Evolutionary conservation across 1,139 yeast species (phyloP).

Genomic region (Diutina neorugosa): DNA sequence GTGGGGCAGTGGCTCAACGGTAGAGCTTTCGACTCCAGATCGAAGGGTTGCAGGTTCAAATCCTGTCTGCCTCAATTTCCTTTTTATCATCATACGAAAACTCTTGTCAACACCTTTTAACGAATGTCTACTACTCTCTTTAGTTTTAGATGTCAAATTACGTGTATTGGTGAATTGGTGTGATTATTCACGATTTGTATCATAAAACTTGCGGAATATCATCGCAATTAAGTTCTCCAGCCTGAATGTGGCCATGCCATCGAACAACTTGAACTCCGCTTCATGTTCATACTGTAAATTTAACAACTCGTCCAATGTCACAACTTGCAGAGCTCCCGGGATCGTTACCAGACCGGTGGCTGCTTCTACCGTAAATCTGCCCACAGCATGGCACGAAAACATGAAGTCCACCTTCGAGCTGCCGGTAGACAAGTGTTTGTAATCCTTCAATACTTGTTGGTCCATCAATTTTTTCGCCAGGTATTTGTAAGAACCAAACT

Average conservation of each 20-base stretch:
- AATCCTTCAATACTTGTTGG: conserved; percentile 51
- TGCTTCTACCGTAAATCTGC: conserved; percentile 60
- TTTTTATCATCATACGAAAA: conserved; percentile 5
- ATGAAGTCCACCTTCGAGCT: conserved; percentile 63
- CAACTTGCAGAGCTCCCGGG: conserved; percentile 39
- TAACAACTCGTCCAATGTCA: conserved; percentile 59
- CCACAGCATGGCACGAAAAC: conserved; percentile 66
- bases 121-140: too few species aligned
- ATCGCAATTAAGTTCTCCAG: conserved; percentile 54
- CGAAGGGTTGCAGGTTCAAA: conserved; percentile 13
- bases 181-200: conserved; percentile 13
- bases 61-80: conserved; percentile 12
- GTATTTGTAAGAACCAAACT: conserved; percentile 77
- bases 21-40: conserved; percentile 82
- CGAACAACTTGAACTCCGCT: conserved; percentile 40
- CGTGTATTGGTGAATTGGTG: neutral
- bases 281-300: conserved; percentile 54
- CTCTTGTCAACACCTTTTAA: too few species aligned
- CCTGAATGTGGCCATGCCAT: conserved; percentile 54
- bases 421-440: conserved; percentile 29
- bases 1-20: conserved; percentile 88
- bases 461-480: conserved; percentile 68
- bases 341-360: conserved; percentile 31
- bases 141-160: neutral
- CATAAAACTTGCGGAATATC: conserved; percentile 65